These are phyloP conservation scores for Epithemia pelagica DNA, from an alignment of 108 stramenopile genomes.

Conservation along the genomic window DNA sequence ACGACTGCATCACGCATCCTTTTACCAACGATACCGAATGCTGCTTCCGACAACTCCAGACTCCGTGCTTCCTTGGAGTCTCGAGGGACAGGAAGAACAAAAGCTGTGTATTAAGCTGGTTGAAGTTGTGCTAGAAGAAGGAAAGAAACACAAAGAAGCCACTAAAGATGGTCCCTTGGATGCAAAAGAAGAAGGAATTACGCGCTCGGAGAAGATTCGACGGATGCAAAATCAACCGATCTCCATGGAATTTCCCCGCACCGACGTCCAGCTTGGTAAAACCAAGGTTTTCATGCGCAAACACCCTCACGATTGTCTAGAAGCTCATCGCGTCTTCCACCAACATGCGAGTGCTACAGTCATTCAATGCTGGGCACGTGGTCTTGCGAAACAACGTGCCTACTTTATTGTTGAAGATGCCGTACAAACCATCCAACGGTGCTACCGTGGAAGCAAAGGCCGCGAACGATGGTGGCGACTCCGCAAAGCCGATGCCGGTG, in stretches of 20 bases:
- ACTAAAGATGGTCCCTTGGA: slow-evolving; percentile 29
- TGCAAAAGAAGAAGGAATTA: slow-evolving; percentile 62
- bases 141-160: slow-evolving; percentile 28
- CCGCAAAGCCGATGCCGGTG: slow-evolving; percentile 70
- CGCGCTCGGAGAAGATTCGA: slow-evolving; percentile 82
- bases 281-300: slow-evolving; percentile 94
- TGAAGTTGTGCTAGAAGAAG: slow-evolving; percentile 62
- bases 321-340: slow-evolving; percentile 75
- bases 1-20: slow-evolving; percentile 82
- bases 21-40: slow-evolving; percentile 89
- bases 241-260: slow-evolving; percentile 65
- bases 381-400: slow-evolving; percentile 50
- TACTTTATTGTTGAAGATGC: slow-evolving; percentile 59
- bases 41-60: slow-evolving; percentile 64
- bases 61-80: slow-evolving; percentile 55
- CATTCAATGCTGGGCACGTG: slow-evolving; percentile 83
- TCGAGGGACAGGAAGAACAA: slow-evolving; percentile 69
- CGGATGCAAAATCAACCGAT: slow-evolving; percentile 79
- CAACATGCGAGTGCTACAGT: slow-evolving; percentile 63
- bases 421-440: slow-evolving; percentile 56
- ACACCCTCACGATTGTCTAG: slow-evolving; percentile 86
- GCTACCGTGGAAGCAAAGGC: slow-evolving; percentile 81
- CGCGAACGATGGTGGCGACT: slow-evolving; percentile 70
- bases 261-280: slow-evolving; percentile 85
- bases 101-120: slow-evolving; percentile 70